Conservation (phyloP, 2,329 filamentous ascomycete species). For the Plectosphaerella cucumerina region DNA sequence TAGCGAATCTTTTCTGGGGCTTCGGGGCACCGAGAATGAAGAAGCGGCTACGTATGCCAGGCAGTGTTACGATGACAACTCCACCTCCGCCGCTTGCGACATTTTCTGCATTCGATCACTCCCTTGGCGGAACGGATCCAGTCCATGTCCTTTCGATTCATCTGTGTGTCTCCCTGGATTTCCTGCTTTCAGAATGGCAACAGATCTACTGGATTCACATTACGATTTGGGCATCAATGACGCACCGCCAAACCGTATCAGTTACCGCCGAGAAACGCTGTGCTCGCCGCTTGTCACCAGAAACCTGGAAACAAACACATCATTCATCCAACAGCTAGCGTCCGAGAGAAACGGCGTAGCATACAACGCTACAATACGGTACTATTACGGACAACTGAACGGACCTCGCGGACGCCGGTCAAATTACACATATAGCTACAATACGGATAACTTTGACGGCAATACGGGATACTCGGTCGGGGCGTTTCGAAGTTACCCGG, state of each 20-base stretch:
- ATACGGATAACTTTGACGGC: not conserved
- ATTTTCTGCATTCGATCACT: constrained; percentile 1
- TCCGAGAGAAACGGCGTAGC: too few relatives aligned
- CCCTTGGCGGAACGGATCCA: constrained; percentile 2
- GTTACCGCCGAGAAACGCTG: constrained; percentile 3
- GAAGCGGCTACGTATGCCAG: constrained; percentile 11
- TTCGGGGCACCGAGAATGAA: not conserved
- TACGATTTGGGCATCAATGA: constrained; percentile 16
- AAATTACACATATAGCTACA: constrained; percentile 3
- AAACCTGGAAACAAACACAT: not conserved
- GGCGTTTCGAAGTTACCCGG: not conserved
- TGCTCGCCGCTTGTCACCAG: constrained; percentile 5
- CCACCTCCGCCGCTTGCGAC: constrained; percentile 5
- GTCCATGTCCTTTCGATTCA: constrained; percentile 13
- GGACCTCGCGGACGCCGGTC: too few relatives aligned
- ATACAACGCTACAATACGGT: too few relatives aligned
- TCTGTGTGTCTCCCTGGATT: constrained; percentile 6
- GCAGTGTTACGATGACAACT: constrained; percentile 14
- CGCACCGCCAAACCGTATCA: constrained; percentile 10
- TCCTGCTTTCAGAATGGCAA: constrained; percentile 7
- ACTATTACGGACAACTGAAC: too few relatives aligned
- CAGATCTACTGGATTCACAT: constrained; percentile 13
- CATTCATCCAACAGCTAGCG: too few relatives aligned
- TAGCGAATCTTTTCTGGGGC: not conserved
- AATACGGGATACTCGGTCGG: not conserved